phyloP scores from a whole-genome alignment of 208 protist species.

The Trypanosomatidae sp. region DNA sequence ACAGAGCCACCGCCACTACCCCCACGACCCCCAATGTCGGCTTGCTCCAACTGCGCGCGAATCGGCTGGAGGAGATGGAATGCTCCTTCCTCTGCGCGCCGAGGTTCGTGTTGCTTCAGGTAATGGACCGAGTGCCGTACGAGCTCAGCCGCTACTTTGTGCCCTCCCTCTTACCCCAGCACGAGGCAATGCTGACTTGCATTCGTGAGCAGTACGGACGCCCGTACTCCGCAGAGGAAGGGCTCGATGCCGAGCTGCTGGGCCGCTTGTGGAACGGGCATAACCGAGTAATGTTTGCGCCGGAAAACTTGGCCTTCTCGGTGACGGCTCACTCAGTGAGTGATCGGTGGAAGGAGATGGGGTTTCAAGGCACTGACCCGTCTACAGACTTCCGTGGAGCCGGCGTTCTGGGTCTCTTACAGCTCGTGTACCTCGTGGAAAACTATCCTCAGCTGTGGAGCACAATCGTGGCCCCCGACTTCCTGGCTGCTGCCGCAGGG shows the following conservation, averaged over 20 bases:
- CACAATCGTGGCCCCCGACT: conserved; percentile 33
- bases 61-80: conserved; percentile 24
- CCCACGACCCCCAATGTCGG: background rate
- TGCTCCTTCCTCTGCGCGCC: conserved; percentile 22
- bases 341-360: conserved; percentile 78
- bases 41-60: conserved; percentile 6
- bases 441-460: conserved; percentile 53
- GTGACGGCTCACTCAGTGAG: conserved; percentile 18
- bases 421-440: conserved; percentile 79
- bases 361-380: conserved; percentile 86
- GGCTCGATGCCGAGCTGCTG: conserved; percentile 42
- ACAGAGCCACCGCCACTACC: background rate
- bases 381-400: conserved; percentile 87
- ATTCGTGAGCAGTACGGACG: conserved; percentile 31
- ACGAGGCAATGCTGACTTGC: conserved; percentile 24
- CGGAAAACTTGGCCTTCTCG: conserved; percentile 16
- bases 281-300: conserved; percentile 29
- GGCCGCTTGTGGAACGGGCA: conserved; percentile 51
- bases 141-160: conserved; percentile 26
- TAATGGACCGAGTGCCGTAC: conserved; percentile 38
- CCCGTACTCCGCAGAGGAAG: conserved; percentile 20
- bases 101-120: conserved; percentile 21
- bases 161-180: conserved; percentile 10
- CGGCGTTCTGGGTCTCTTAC: conserved; percentile 67
- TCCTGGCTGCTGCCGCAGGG: conserved; percentile 57